A percentile compares a stretch with the other conserved stretches of the same genome.
phyloP scores from a whole-genome alignment of 2,329 filamentous ascomycete species.

The Microsporum canis region DNA sequence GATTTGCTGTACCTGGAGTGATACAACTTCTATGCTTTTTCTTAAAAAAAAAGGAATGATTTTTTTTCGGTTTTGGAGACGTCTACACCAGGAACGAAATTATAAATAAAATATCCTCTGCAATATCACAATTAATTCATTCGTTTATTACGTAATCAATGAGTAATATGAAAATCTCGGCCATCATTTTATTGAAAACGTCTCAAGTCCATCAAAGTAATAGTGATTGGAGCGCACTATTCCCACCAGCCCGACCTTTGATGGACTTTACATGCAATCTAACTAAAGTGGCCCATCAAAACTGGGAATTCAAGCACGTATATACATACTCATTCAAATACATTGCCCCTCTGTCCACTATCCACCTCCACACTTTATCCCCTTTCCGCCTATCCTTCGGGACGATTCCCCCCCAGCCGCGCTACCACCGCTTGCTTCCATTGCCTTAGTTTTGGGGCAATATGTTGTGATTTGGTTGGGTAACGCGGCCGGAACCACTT shows the following conservation, averaged over 20 bases:
- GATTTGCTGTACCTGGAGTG: background rate
- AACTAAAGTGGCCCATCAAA: background rate
- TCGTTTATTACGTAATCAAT: too few species aligned
- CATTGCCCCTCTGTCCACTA: background rate
- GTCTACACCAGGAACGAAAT: too few species aligned
- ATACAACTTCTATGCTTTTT: background rate
- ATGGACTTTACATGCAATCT: background rate
- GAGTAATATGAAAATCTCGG: too few species aligned
- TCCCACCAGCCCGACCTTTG: slow-evolving; percentile 4
- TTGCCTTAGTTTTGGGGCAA: background rate
- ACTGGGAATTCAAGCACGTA: background rate
- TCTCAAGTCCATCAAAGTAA: slow-evolving; percentile 3
- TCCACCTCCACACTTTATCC: background rate
- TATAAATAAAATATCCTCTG: too few species aligned
- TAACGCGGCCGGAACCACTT: background rate
- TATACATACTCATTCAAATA: too few species aligned
- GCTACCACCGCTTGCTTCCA: background rate
- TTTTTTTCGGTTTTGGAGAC: too few species aligned
- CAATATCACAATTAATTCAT: too few species aligned
- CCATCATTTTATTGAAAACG: too few species aligned
- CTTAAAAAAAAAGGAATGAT: background rate
- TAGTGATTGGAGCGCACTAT: background rate
- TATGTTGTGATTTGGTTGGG: background rate
- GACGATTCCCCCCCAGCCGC: background rate
- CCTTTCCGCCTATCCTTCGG: background rate